phyloP scores from a whole-genome alignment of 805 yeast species.

The Candida railenensis region DNA sequence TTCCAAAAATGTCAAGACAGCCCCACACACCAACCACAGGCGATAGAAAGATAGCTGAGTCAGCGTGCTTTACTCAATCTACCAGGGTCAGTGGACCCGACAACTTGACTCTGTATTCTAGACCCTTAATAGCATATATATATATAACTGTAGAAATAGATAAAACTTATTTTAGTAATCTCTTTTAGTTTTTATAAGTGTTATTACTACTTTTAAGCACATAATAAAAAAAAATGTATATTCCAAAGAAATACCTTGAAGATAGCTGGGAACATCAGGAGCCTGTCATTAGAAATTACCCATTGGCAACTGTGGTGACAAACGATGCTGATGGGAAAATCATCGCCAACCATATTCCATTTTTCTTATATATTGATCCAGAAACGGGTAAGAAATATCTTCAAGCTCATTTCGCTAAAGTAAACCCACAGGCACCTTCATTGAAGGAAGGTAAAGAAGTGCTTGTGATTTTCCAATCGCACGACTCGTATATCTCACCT shows the following conservation, averaged over 20 bases:
- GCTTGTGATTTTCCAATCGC: slow-evolving; percentile 52
- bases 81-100: no score
- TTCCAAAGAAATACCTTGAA: slow-evolving; percentile 31
- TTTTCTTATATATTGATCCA: slow-evolving; percentile 36
- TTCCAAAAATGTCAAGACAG: no score
- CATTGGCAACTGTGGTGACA: slow-evolving; percentile 53
- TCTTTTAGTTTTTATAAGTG: no score
- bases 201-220: background rate
- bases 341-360: slow-evolving; percentile 59
- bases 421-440: slow-evolving; percentile 49
- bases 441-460: slow-evolving; percentile 39
- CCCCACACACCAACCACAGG: background rate
- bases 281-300: slow-evolving; percentile 43
- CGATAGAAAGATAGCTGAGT: slow-evolving; percentile 2
- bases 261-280: slow-evolving; percentile 37
- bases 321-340: slow-evolving; percentile 35
- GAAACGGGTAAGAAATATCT: slow-evolving; percentile 39
- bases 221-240: slow-evolving; percentile 27
- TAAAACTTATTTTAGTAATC: no score
- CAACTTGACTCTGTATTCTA: background rate
- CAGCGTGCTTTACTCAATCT: background rate
- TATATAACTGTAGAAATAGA: no score
- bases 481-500: slow-evolving; percentile 56
- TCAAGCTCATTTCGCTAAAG: slow-evolving; percentile 55
- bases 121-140: no score